Conservation (phyloP, 805 yeast genomes). For the Saturnispora saitoi region DNA sequence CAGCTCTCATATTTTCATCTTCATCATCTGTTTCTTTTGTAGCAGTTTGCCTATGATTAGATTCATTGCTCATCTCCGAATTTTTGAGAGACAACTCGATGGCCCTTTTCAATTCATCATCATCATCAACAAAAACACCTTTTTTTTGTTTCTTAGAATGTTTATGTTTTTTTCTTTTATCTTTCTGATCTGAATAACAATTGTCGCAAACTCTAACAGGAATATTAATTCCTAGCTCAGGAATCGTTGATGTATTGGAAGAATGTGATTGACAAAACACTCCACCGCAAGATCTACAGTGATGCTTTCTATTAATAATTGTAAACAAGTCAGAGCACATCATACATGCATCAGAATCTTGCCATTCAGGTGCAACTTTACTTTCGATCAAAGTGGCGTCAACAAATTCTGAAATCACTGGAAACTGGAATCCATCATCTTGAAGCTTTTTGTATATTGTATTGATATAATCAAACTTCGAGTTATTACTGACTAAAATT, state of each 20-base stretch:
- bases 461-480: slow-evolving; percentile 56
- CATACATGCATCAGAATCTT: slow-evolving; percentile 93
- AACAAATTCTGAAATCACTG: slow-evolving; percentile 34
- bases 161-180: slow-evolving; percentile 20
- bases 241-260: slow-evolving; percentile 58
- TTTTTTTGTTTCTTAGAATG: neutral
- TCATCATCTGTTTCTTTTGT: slow-evolving; percentile 43
- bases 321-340: slow-evolving; percentile 76
- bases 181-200: slow-evolving; percentile 60
- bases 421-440: slow-evolving; percentile 60
- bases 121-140: slow-evolving; percentile 39
- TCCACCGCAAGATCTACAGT: slow-evolving; percentile 96
- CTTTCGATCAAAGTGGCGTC: slow-evolving; percentile 63
- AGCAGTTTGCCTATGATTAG: neutral
- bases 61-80: slow-evolving; percentile 15
- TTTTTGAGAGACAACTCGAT: slow-evolving; percentile 72
- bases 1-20: slow-evolving; percentile 86
- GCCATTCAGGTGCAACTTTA: slow-evolving; percentile 95
- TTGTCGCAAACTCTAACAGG: slow-evolving; percentile 93
- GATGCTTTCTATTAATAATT: slow-evolving; percentile 84
- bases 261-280: slow-evolving; percentile 85
- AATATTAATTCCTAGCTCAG: slow-evolving; percentile 76
- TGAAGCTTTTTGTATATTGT: slow-evolving; percentile 52
- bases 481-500: slow-evolving; percentile 56
- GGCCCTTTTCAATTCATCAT: slow-evolving; percentile 70